phyloP scores from a whole-genome alignment of 1,284 basidiomycete species.

The Entoloma clypeatum region DNA sequence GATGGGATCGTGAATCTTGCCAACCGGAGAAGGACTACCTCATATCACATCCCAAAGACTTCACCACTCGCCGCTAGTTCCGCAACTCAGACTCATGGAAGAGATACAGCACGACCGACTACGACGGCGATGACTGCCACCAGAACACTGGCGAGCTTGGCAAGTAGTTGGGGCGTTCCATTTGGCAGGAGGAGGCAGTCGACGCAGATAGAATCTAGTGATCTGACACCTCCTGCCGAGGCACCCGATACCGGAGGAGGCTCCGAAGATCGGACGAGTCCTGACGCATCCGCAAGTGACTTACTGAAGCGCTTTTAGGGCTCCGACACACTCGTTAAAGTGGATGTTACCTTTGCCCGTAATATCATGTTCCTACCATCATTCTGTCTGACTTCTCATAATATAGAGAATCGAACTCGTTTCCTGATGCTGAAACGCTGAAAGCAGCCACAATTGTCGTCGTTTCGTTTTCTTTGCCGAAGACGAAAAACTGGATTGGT shows the following conservation, averaged over 20 bases:
- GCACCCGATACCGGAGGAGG: slow-evolving; percentile 15
- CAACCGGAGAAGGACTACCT: slow-evolving; percentile 51
- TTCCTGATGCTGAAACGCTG: too few species aligned
- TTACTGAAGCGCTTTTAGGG: slow-evolving; percentile 37
- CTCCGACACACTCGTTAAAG: slow-evolving; percentile 8
- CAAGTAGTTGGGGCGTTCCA: slow-evolving; percentile 61
- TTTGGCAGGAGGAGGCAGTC: slow-evolving; percentile 56
- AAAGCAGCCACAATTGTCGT: too few species aligned
- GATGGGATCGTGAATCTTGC: slow-evolving; percentile 50
- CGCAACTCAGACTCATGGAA: slow-evolving; percentile 28
- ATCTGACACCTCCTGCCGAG: slow-evolving; percentile 21
- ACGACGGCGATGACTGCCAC: slow-evolving; percentile 37
- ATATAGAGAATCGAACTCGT: too few species aligned
- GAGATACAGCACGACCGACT: slow-evolving; percentile 27
- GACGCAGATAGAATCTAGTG: slow-evolving; percentile 22
- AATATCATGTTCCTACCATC: neutral
- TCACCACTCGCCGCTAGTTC: slow-evolving; percentile 41
- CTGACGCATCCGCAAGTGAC: slow-evolving; percentile 38
- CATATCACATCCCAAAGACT: slow-evolving; percentile 48
- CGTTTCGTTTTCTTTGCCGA: too few species aligned
- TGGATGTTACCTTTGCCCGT: neutral
- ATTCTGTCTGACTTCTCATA: slow-evolving; percentile 3
- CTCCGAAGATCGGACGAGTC: slow-evolving; percentile 13
- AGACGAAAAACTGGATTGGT: too few species aligned
- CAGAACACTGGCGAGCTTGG: slow-evolving; percentile 58